Conservation (phyloP, 129 eudicot genomes). For the Calendula officinalis region DNA sequence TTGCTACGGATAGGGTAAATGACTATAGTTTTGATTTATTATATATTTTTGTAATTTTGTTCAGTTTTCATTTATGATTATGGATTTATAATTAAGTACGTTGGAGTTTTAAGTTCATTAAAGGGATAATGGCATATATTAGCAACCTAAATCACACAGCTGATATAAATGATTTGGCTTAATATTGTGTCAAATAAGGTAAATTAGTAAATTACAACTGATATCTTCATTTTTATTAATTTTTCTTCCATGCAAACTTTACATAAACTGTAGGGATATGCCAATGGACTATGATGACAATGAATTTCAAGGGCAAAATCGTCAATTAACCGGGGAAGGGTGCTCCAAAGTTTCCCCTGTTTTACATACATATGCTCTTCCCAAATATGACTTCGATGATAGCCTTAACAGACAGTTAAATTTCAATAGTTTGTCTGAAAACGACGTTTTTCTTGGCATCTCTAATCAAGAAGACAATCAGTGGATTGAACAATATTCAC, state of each 20-base stretch:
- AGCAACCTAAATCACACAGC: too few relatives aligned
- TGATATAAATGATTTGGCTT: too few relatives aligned
- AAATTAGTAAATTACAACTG: too few relatives aligned
- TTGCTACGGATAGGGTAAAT: not conserved
- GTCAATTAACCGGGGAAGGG: conserved; percentile 66
- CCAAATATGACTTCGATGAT: conserved; percentile 82
- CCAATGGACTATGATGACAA: conserved; percentile 85
- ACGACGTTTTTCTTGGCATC: conserved; percentile 83
- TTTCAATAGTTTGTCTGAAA: conserved; percentile 69
- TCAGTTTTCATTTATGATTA: not conserved
- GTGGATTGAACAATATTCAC: conserved; percentile 90
- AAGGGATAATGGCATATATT: not conserved
- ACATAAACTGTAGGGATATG: conserved; percentile 45
- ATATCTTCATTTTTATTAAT: not conserved
- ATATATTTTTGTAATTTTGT: not conserved
- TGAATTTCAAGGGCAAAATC: conserved; percentile 64
- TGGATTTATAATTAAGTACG: too few relatives aligned
- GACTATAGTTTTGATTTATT: not conserved
- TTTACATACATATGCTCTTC: conserved; percentile 59
- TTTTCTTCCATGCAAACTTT: conserved; percentile 19
- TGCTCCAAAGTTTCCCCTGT: conserved; percentile 61
- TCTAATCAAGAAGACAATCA: conserved; percentile 81
- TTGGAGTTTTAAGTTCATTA: too few relatives aligned
- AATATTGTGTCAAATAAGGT: too few relatives aligned
- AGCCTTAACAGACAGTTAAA: conserved; percentile 59